Conservation (phyloP, 257 asterid species). For the Jasminum sambac region DNA sequence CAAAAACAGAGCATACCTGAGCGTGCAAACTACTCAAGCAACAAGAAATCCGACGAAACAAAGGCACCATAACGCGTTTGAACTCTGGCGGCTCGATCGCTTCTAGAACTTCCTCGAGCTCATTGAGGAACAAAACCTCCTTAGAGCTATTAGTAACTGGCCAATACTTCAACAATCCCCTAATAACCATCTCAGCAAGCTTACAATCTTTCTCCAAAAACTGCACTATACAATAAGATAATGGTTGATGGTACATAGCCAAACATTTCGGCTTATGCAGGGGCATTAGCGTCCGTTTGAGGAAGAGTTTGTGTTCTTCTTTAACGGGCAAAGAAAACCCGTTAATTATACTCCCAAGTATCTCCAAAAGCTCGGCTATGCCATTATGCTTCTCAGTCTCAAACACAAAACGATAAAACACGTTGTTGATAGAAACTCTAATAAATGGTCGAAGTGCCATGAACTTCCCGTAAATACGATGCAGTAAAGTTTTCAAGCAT, state of each 20-base stretch:
- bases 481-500: slow-evolving; percentile 31
- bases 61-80: slow-evolving; percentile 36
- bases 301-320: slow-evolving; percentile 38
- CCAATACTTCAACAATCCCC: slow-evolving; percentile 43
- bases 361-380: slow-evolving; percentile 35
- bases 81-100: slow-evolving; percentile 32
- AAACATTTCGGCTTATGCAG: slow-evolving; percentile 42
- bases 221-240: slow-evolving; percentile 34
- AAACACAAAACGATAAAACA: slow-evolving; percentile 29
- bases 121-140: slow-evolving; percentile 40
- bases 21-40: slow-evolving; percentile 41
- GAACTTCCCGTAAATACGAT: slow-evolving; percentile 36
- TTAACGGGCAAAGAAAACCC: slow-evolving; percentile 35
- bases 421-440: slow-evolving; percentile 30
- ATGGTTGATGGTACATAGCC: slow-evolving; percentile 42
- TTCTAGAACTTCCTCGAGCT: slow-evolving; percentile 42
- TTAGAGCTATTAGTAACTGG: slow-evolving; percentile 39
- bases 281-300: slow-evolving; percentile 33
- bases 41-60: slow-evolving; percentile 33
- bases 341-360: slow-evolving; percentile 35
- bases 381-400: slow-evolving; percentile 39
- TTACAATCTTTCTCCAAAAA: slow-evolving; percentile 44
- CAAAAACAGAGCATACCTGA: slow-evolving; percentile 32
- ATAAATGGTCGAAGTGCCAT: slow-evolving; percentile 37
- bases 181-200: slow-evolving; percentile 35